Base-by-base conservation (phyloP, 306 rosid genomes). In the Spatholobus suberectus region DNA sequence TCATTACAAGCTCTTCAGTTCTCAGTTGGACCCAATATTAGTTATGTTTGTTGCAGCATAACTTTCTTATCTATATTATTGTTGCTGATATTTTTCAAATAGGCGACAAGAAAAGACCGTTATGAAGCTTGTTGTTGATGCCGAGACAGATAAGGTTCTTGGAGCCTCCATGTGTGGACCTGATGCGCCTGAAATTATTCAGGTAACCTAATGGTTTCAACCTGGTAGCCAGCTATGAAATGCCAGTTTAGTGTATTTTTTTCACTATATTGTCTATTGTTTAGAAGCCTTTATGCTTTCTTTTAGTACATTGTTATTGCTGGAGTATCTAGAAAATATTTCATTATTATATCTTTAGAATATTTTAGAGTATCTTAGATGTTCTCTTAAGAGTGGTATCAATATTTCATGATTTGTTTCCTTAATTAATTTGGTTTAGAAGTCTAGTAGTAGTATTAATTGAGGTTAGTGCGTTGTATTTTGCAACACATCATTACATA, bases 111-210 rank as follows among this genome's bases (percentile, higher is more conserved):
- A 94, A 69, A 96, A 96, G 91, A 80, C 95, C 35, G 74, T 96
- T 70, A 96, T 96, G 98, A 96, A 96, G 89, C 94, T 96, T 24
- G 80, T 96, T 86, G 98, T 96, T 82, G 98, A 96, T 78, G 97
- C 92, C 17, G 85, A 87, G 91, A 94, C 95, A 5, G 96, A 96
- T 78, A 91, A 82, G 83, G 97, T 96, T 80, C 82, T 96, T 63
- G 99, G 98, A 26, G 98, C 96, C 49, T 94, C 95, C 70, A 96
- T 96, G 98, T 90, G 92, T 61, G 99, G 99, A 14, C 98, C 98
- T 12, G 99, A 96, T 89, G 85, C 99, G 0, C 91, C 99, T 85
- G 99, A 96, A 90, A 90, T 96, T 83, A 73, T 96, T 51, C 99
- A 96, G 99, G 99, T 93, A 89, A 61, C 26, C 26, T 68, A 14